A percentile compares a stretch with the other conserved stretches of the same genome.
phyloP scores from a whole-genome alignment of 2,329 filamentous ascomycete genomes.

The Fusarium burgessii region DNA sequence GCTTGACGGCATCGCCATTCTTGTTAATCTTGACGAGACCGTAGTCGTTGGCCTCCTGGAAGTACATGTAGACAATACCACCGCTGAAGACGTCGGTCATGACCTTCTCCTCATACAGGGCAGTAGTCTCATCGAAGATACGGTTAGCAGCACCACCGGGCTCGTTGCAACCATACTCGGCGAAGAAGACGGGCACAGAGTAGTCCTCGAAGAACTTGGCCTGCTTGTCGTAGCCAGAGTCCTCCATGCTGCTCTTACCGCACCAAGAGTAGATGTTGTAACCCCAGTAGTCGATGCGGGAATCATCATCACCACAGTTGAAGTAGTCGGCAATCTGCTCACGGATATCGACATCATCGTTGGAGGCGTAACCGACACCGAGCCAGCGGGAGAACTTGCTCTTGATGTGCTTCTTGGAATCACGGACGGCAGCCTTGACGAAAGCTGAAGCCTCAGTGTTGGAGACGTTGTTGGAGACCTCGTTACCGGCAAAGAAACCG shows the following conservation, averaged over 20 bases:
- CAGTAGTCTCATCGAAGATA: slow-evolving; percentile 85
- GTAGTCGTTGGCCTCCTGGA: slow-evolving; percentile 90
- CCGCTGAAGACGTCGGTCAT: slow-evolving; percentile 94
- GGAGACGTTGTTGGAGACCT: slow-evolving; percentile 89
- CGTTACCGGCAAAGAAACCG: slow-evolving; percentile 98
- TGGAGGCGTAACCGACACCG: slow-evolving; percentile 95
- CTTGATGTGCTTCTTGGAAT: slow-evolving; percentile 95
- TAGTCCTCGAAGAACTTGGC: slow-evolving; percentile 89
- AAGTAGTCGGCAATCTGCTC: slow-evolving; percentile 89
- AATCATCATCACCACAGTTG: slow-evolving; percentile 78
- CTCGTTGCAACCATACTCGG: slow-evolving; percentile 96
- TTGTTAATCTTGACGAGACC: slow-evolving; percentile 75
- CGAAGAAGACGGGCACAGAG: slow-evolving; percentile 96
- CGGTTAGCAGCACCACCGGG: slow-evolving; percentile 70
- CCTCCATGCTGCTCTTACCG: slow-evolving; percentile 79
- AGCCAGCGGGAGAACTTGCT: slow-evolving; percentile 80
- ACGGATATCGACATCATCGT: slow-evolving; percentile 89
- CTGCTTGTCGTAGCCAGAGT: slow-evolving; percentile 84
- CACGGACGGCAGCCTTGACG: slow-evolving; percentile 97
- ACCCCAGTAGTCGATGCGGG: slow-evolving; percentile 94
- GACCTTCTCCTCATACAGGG: slow-evolving; percentile 79
- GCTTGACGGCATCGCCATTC: slow-evolving; percentile 70
- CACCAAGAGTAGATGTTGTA: slow-evolving; percentile 99
- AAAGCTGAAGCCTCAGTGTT: slow-evolving; percentile 93
- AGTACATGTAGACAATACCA: slow-evolving; percentile 99